Evolutionary conservation across 2,329 filamentous ascomycete genomes (phyloP).

Genomic region (Thelonectria rubi): DNA sequence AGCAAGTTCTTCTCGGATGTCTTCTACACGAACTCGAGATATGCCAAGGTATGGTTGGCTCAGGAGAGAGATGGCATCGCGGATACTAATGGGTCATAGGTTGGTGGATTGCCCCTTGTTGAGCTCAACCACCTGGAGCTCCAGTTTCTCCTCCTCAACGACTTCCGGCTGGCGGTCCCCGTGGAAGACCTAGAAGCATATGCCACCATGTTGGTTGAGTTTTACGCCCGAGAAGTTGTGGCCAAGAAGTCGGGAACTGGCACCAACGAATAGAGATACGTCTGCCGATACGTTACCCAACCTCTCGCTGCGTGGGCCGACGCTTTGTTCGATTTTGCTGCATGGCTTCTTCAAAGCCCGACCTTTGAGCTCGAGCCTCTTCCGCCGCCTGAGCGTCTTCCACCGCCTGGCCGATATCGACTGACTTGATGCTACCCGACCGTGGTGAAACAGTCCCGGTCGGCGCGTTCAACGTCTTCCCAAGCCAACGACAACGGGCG

Average conservation of each 20-base stretch:
- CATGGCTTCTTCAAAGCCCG: not conserved
- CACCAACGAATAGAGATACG: constrained; percentile 32
- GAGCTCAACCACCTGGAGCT: constrained; percentile 97
- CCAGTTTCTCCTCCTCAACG: constrained; percentile 94
- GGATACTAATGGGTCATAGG: constrained; percentile 62
- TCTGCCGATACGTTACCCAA: constrained; percentile 6
- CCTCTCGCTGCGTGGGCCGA: constrained; percentile 7
- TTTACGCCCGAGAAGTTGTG: constrained; percentile 92
- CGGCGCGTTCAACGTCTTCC: constrained; percentile 6
- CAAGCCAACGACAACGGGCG: not conserved
- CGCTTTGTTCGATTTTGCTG: not conserved
- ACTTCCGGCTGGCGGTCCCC: constrained; percentile 91
- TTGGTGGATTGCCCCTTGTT: constrained; percentile 88
- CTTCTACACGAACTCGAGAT: constrained; percentile 98
- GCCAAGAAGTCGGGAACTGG: constrained; percentile 35
- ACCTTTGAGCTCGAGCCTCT: too few species aligned
- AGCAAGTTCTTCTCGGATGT: constrained; percentile 99
- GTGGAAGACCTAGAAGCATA: constrained; percentile 97
- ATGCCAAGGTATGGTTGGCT: constrained; percentile 82
- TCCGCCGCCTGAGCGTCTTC: not conserved
- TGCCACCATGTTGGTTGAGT: constrained; percentile 97
- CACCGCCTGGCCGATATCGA: constrained; percentile 2
- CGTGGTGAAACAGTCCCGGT: constrained; percentile 23
- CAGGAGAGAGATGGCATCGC: not conserved
- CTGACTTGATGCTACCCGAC: constrained; percentile 7